A percentile compares a stretch with the other conserved stretches of the same genome.
Evolutionary conservation across 2,329 filamentous ascomycete species (phyloP).

Genomic region (Xylariaceae sp.): DNA sequence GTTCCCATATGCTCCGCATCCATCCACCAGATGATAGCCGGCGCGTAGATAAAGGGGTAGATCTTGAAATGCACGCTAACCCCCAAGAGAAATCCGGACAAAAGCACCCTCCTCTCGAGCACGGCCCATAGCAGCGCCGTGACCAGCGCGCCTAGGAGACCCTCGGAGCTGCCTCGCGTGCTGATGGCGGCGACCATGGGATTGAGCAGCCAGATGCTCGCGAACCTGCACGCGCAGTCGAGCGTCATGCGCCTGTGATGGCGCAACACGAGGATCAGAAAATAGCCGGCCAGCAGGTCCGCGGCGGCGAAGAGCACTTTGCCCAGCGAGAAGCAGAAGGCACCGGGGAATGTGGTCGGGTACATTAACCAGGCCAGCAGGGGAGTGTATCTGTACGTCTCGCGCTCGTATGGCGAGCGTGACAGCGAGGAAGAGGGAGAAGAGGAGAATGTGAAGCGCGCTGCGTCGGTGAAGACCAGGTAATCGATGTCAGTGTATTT

Average conservation of each 20-base stretch:
- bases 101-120: conserved; percentile 52
- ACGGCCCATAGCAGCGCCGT: conserved; percentile 80
- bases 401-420: conserved; percentile 77
- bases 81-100: conserved; percentile 74
- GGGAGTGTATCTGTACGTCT: conserved; percentile 96
- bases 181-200: conserved; percentile 98
- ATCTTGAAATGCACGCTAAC: conserved; percentile 96
- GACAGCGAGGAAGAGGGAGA: conserved; percentile 74
- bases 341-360: conserved; percentile 57
- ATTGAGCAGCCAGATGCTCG: conserved; percentile 89
- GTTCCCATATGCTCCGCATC: conserved; percentile 48
- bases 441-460: conserved; percentile 67
- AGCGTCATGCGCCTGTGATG: conserved; percentile 43
- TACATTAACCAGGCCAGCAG: conserved; percentile 86
- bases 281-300: conserved; percentile 79
- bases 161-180: conserved; percentile 90
- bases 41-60: conserved; percentile 94
- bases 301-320: conserved; percentile 81
- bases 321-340: conserved; percentile 71
- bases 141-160: conserved; percentile 79
- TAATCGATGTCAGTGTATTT: conserved; percentile 99
- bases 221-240: conserved; percentile 65
- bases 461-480: conserved; percentile 93
- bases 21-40: conserved; percentile 76
- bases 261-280: conserved; percentile 37